These are phyloP conservation scores for Vachellia collinsii DNA, from an alignment of 306 rosid species.

Conservation along the genomic window DNA sequence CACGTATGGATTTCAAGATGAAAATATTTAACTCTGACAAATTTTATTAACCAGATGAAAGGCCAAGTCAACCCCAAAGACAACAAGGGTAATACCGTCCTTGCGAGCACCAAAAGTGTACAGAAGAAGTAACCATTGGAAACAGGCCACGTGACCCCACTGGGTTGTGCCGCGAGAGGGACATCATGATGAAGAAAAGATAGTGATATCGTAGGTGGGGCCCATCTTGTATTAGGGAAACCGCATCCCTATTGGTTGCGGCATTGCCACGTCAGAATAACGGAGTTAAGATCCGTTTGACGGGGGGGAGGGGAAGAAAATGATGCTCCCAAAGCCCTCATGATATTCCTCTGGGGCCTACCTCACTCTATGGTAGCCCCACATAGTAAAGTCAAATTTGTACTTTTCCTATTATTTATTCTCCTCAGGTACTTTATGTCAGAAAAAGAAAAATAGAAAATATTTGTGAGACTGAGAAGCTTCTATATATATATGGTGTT, in stretches of 20 bases:
- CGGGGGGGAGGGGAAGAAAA: neutral
- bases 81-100: neutral
- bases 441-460: neutral
- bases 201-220: constrained; percentile 42
- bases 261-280: constrained; percentile 37
- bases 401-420: neutral
- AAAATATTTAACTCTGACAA: too few species aligned
- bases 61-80: neutral
- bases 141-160: constrained; percentile 26
- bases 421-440: neutral
- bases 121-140: constrained; percentile 28
- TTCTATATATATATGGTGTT: neutral
- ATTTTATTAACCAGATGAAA: too few species aligned
- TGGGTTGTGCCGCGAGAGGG: neutral
- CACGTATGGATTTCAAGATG: too few species aligned
- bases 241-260: constrained; percentile 57
- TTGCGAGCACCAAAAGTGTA: neutral
- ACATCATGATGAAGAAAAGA: constrained; percentile 34
- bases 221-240: constrained; percentile 42
- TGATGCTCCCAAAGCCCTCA: neutral
- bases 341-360: constrained; percentile 46
- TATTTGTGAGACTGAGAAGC: neutral
- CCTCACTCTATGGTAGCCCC: constrained; percentile 32
- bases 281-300: constrained; percentile 3
- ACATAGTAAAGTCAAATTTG: constrained; percentile 37